Evolutionary conservation across 768 basidiomycete genomes (phyloP).

Genomic region (Podaxis sp.): DNA sequence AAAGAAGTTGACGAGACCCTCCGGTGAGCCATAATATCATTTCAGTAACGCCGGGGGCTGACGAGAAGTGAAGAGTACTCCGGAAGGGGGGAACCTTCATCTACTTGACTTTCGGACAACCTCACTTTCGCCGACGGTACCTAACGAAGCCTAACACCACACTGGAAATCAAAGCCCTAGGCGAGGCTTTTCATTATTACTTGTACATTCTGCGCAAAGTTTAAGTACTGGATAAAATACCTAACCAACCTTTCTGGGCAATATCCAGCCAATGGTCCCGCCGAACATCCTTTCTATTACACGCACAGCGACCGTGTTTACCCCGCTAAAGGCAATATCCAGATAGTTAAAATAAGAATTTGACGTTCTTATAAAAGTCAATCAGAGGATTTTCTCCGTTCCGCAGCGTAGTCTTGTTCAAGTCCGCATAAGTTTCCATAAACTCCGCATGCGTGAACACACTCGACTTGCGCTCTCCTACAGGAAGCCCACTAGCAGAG

Average conservation of each 20-base stretch:
- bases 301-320: too few relatives aligned
- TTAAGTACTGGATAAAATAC: conserved; percentile 3
- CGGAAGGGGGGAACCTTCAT: conserved; percentile 63
- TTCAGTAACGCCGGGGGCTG: background rate
- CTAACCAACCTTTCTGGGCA: background rate
- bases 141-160: conserved; percentile 54
- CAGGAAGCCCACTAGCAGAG: conserved; percentile 73
- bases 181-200: conserved; percentile 84
- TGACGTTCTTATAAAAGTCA: conserved; percentile 91
- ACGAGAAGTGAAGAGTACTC: conserved; percentile 49
- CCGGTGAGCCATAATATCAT: conserved; percentile 40
- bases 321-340: too few relatives aligned
- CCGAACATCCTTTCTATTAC: too few relatives aligned
- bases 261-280: too few relatives aligned
- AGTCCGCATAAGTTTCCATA: conserved; percentile 79
- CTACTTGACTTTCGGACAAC: conserved; percentile 87
- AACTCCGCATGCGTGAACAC: conserved; percentile 92
- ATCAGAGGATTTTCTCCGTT: conserved; percentile 90
- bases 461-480: conserved; percentile 78
- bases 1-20: conserved; percentile 77
- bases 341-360: conserved; percentile 72
- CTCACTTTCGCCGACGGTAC: conserved; percentile 79
- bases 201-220: conserved; percentile 63
- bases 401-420: conserved; percentile 64
- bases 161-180: conserved; percentile 68